These are phyloP conservation scores for Spinacia oleracea DNA, from an alignment of 179 eudicot species.

Conservation along the genomic window DNA sequence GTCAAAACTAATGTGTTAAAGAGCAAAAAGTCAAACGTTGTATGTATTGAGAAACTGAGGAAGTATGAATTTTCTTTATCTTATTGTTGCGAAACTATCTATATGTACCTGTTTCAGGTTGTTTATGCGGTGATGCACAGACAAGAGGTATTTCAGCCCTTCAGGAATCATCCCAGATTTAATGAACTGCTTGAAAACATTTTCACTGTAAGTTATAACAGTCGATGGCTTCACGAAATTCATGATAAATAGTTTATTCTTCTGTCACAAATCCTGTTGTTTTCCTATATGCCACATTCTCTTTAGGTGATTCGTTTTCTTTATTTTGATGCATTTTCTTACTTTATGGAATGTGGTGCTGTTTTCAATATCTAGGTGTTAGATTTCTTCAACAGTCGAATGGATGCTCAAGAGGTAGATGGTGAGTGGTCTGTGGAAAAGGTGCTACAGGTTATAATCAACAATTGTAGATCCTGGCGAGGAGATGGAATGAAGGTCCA, in stretches of 20 bases:
- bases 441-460: conserved; percentile 77
- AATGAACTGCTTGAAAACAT: conserved; percentile 91
- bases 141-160: conserved; percentile 94
- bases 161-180: conserved; percentile 87
- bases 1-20: too few relatives aligned
- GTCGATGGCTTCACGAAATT: background rate
- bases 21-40: too few relatives aligned
- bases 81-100: conserved; percentile 18
- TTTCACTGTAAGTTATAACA: conserved; percentile 60
- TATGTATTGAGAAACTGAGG: too few relatives aligned
- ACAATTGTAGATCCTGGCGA: conserved; percentile 85
- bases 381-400: conserved; percentile 86
- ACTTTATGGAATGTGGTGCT: background rate
- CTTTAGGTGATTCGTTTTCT: background rate
- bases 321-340: background rate
- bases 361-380: conserved; percentile 53
- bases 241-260: background rate
- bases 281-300: background rate
- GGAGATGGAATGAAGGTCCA: conserved; percentile 96
- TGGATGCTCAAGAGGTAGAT: conserved; percentile 74
- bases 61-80: background rate
- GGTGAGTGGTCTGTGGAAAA: conserved; percentile 98
- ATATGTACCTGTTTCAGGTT: conserved; percentile 52
- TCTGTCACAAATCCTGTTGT: background rate
- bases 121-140: conserved; percentile 96